Evolutionary conservation across 768 basidiomycete species (phyloP), one percentile per base, ranked within the genome.

Genomic region (Chalciporus pseudorubinellus): DNA sequence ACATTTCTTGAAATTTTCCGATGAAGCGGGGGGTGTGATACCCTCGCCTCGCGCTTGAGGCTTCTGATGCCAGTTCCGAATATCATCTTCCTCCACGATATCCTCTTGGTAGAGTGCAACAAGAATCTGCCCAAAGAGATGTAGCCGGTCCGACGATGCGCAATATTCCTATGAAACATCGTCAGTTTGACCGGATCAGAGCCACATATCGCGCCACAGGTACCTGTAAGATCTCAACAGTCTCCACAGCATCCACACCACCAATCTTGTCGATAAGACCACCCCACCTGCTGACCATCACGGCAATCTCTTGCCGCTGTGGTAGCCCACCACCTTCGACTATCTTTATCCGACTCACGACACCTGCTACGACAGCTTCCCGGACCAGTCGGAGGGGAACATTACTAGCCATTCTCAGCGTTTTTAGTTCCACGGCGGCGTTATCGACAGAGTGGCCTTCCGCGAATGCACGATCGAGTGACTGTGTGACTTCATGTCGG

Each of bases 371-470:
- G n/a, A 98, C 91, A 14, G 88, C 89, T 68, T 94, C 88, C 46
- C 89, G 79, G 14, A 97, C 94, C 45, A 84, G 77, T n/a, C 79
- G 80, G 18, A 97, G 77, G 11, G 90, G 81, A 22, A 98, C 95
- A 61, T 98, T 98, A 62, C 87, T 90, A 31, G 93, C 92, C 92
- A 98, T 95, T 44, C 95, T 89, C 40, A 99, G 80, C 39, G 95
- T 97, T 73, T 95, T 93, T 53, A 98, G 79, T 66, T 98, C 95
- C 55, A 98, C 88, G 1, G 90, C 79, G 1, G 94, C 93, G 67
- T 97, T 93, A 59, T 95, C 92, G 41, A 95, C 85, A 11, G 85
- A 87, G 72, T 97, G 94, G 3, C 81, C 86, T 70, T 99, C 95
- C 9, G 84, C 78, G 68, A 95, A 95, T 21, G 95, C 95, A 53